Evolutionary conservation across 805 yeast genomes (phyloP), one percentile per base, ranked within the genome.

Genomic region (Grigorovia jiainica): DNA sequence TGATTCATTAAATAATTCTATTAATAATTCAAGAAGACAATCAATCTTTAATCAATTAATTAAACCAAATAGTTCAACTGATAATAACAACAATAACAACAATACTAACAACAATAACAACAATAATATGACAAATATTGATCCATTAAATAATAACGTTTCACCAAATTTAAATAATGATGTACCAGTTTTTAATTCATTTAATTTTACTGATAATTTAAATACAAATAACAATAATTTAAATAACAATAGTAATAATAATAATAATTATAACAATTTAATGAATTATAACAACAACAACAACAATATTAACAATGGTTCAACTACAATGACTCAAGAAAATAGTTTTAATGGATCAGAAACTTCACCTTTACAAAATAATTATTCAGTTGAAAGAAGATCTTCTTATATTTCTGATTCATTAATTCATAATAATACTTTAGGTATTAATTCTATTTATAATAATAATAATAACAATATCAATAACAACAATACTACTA

Each of bases 361-460:
- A 19, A 8, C 9, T 3, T 15, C 36, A 8, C 21, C 20, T 7
- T 11, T 19, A 25, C 37, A 23, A 16, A 23, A 16, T 3, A 15
- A 23, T 10, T 24, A 32, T 11, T 27, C 38, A 20, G 71, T 75
- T 19, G 75, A 82, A 9, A 70, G 92, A 60, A 72, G 92, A 60
- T 87, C 89, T 11, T 74, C 82, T 41, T 82, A 78, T 55, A 78
- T 86, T 10, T 84, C 87, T 2, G 90, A 80, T 53, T 64, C 73
- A 3, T 67, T 75, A 44, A 73, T 78, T 20, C 62, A 61, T 40
- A 45, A 54, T 10, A 41, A 36, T 13, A 27, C 40, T 17, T 17
- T 18, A 31, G 21, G 20, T 17, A 24, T 53, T 32, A 17, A 11
- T 8, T 20, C 16, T 21, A 20, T 17, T 5, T 9, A 21, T 17